These are phyloP conservation scores for Penicillium daleae DNA, from an alignment of 495 filamentous ascomycete species.

Conservation along the genomic window DNA sequence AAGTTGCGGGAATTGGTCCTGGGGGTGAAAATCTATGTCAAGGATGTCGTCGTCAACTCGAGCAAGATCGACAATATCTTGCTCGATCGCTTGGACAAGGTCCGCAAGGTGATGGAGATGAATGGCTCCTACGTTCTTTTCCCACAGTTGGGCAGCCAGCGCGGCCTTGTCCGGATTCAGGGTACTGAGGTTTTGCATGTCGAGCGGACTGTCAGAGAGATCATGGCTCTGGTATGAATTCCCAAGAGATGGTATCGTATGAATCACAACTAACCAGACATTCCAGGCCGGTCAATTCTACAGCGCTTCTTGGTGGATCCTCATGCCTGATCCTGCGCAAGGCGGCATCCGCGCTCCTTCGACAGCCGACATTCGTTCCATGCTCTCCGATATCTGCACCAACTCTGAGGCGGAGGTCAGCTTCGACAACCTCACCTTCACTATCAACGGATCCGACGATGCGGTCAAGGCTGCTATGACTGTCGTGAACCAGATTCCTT, in stretches of 20 bases:
- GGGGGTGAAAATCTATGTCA: constrained; percentile 82
- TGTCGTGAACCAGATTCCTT: constrained; percentile 89
- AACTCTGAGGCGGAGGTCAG: constrained; percentile 94
- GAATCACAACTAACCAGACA: neutral
- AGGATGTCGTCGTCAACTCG: constrained; percentile 81
- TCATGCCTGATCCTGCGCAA: constrained; percentile 70
- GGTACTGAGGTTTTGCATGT: constrained; percentile 90
- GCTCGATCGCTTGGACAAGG: constrained; percentile 89
- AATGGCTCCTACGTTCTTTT: constrained; percentile 95
- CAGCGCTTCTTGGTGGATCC: constrained; percentile 93
- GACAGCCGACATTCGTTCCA: constrained; percentile 75
- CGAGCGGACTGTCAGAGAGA: constrained; percentile 89
- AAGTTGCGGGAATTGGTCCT: constrained; percentile 81
- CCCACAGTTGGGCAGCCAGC: constrained; percentile 79
- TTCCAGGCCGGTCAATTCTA: constrained; percentile 92
- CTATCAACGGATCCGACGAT: constrained; percentile 93
- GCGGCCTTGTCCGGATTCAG: constrained; percentile 81
- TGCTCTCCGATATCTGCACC: constrained; percentile 94
- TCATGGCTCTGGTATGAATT: constrained; percentile 82
- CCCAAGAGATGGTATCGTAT: neutral
- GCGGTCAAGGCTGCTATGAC: constrained; percentile 90
- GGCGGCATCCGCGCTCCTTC: constrained; percentile 65
- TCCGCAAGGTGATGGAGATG: constrained; percentile 94
- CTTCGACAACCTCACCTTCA: constrained; percentile 92
- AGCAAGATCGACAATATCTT: constrained; percentile 94